These are phyloP conservation scores for Tritrichomonas foetus DNA, from an alignment of 208 protist genomes.

Conservation along the genomic window DNA sequence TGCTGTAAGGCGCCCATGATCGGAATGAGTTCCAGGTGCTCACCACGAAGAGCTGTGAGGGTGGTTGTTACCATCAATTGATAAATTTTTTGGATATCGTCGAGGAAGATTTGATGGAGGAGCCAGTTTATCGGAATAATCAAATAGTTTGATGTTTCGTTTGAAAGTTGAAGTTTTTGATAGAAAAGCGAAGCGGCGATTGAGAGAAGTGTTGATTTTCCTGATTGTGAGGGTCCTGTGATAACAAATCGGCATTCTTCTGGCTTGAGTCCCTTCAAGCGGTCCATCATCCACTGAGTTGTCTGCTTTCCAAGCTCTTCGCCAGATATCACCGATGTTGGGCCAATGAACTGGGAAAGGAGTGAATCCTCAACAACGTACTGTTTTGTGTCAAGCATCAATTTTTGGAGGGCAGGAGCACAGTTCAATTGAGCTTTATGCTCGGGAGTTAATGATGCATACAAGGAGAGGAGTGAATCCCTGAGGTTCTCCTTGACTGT, in stretches of 20 bases:
- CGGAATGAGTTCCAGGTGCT: neutral
- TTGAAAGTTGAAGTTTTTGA: neutral
- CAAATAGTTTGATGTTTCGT: neutral
- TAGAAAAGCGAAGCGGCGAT: neutral
- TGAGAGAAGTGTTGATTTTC: neutral
- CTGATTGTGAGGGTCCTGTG: neutral
- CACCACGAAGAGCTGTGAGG: neutral
- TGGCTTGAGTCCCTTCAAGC: neutral
- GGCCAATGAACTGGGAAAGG: neutral
- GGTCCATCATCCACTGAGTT: neutral
- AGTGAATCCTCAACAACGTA: neutral
- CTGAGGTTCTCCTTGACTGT: neutral
- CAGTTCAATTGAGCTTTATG: neutral
- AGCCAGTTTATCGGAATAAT: constrained; percentile 27
- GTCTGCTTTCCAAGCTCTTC: neutral
- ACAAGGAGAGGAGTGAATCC: neutral
- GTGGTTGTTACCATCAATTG: neutral
- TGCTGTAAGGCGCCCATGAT: neutral
- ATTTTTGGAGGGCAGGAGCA: neutral
- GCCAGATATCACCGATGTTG: neutral
- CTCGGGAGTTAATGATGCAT: neutral
- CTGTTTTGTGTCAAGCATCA: neutral
- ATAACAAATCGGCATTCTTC: neutral
- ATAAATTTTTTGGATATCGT: constrained; percentile 18
- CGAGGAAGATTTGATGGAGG: neutral